phyloP scores from a whole-genome alignment of 2,329 filamentous ascomycete genomes.

The Colletotrichum sublineola region DNA sequence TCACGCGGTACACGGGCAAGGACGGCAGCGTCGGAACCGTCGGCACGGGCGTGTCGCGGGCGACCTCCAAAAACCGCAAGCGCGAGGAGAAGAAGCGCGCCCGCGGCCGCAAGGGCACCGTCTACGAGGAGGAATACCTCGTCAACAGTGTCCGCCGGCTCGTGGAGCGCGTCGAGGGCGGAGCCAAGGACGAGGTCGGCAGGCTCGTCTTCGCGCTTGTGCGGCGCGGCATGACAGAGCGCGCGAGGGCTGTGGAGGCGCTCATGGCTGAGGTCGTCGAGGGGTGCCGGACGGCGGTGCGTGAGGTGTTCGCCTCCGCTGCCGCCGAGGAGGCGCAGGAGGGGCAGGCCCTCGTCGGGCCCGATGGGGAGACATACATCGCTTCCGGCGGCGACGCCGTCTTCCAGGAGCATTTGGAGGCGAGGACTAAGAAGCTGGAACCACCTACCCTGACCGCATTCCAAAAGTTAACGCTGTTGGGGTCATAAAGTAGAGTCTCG shows the following conservation, averaged over 20 bases:
- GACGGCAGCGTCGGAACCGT: conserved; percentile 73
- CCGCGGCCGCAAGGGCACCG: conserved; percentile 92
- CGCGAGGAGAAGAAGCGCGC: conserved; percentile 96
- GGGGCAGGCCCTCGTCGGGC: conserved; percentile 41
- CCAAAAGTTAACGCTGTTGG: conserved; percentile 65
- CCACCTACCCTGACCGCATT: conserved; percentile 64
- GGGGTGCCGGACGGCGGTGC: conserved; percentile 74
- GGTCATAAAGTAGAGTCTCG: conserved; percentile 49
- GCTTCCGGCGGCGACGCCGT: conserved; percentile 66
- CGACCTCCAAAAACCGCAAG: conserved; percentile 87
- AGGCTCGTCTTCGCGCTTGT: conserved; percentile 82
- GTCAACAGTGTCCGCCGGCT: conserved; percentile 88
- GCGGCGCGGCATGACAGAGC: conserved; percentile 87
- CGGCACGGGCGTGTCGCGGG: conserved; percentile 79
- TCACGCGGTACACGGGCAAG: conserved; percentile 90
- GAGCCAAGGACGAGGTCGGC: conserved; percentile 77
- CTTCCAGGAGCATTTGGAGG: conserved; percentile 63
- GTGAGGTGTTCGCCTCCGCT: conserved; percentile 75
- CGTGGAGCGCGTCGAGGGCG: conserved; percentile 82
- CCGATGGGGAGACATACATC: conserved; percentile 47
- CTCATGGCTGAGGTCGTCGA: conserved; percentile 81
- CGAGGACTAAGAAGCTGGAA: conserved; percentile 59
- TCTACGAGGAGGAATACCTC: conserved; percentile 98
- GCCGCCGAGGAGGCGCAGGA: conserved; percentile 44
- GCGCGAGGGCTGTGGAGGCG: conserved; percentile 81